Percentiles rank a stretch among this genome's conserved stretches.
Evolutionary conservation across 2,329 filamentous ascomycete genomes (phyloP).

Genomic region (Fusarium sp.): DNA sequence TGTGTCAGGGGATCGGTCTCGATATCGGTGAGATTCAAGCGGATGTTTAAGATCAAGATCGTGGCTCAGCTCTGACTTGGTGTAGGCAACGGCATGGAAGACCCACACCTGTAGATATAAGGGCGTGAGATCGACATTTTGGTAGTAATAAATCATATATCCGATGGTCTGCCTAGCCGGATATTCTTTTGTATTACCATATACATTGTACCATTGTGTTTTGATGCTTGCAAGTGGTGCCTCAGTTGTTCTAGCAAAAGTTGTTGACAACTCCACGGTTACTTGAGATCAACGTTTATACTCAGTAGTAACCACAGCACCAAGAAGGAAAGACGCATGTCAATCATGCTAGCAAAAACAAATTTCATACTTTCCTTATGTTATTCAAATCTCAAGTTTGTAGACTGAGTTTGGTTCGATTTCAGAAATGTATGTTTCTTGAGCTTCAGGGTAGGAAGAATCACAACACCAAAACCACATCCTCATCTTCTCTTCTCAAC

Average conservation of each 20-base stretch:
- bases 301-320: neutral
- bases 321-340: neutral
- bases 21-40: neutral
- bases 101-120: constrained; percentile 38
- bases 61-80: constrained; percentile 5
- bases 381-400: neutral
- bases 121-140: constrained; percentile 21
- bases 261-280: neutral
- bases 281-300: too few species aligned
- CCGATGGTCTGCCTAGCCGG: neutral
- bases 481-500: too few species aligned
- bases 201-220: neutral
- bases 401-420: neutral
- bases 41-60: neutral
- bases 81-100: constrained; percentile 8
- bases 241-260: neutral
- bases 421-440: neutral
- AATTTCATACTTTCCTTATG: too few species aligned
- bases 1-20: neutral
- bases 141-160: neutral
- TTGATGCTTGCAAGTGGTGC: neutral
- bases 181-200: neutral
- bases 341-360: too few species aligned
- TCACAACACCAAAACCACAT: neutral
- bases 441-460: neutral